phyloP scores from a whole-genome alignment of 2,329 filamentous ascomycete genomes.

The Trichoderma guizhouense region DNA sequence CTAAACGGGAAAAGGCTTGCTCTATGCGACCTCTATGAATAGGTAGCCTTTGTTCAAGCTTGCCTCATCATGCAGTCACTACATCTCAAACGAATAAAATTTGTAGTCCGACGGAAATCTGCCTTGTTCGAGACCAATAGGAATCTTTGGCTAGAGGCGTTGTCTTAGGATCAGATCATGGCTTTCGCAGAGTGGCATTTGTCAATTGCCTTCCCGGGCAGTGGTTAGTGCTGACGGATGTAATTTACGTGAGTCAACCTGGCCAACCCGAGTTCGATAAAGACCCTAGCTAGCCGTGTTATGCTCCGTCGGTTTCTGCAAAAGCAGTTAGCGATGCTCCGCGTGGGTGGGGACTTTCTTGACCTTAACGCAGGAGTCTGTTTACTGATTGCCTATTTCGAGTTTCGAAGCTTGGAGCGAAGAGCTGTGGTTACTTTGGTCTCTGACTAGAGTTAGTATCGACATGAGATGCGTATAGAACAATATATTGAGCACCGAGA shows the following conservation, averaged over 20 bases:
- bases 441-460: background rate
- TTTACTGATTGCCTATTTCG: background rate
- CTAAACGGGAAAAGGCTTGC: background rate
- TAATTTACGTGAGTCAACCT: background rate
- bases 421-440: background rate
- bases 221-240: background rate
- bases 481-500: background rate
- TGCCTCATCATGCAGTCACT: background rate
- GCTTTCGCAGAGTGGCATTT: no score
- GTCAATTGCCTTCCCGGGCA: background rate
- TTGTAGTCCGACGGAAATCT: background rate
- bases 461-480: background rate
- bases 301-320: background rate
- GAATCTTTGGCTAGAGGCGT: background rate
- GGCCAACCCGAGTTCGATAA: background rate
- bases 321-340: background rate
- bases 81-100: background rate
- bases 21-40: background rate
- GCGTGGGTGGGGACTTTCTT: background rate
- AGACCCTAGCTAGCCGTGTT: background rate
- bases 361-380: background rate
- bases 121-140: background rate
- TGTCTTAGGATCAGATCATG: no score
- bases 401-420: background rate
- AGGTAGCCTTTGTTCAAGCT: background rate